Conservation (phyloP, 2,329 filamentous ascomycete genomes). For the Cladosporium sp. region DNA sequence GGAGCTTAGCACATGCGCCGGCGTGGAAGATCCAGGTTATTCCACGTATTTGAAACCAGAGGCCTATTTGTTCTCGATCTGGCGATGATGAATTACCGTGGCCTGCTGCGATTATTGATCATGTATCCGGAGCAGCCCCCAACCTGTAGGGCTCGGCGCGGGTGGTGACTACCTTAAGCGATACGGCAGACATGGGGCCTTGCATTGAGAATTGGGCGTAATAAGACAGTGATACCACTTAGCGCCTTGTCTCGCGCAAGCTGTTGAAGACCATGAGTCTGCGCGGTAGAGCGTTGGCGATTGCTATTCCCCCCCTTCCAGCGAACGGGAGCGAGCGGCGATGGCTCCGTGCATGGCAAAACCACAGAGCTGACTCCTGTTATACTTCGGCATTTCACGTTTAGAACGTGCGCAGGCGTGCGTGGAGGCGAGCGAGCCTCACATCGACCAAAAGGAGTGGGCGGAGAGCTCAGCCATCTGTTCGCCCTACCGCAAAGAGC, state of each 20-base stretch:
- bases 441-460: background rate
- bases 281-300: conserved; percentile 8
- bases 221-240: conserved; percentile 15
- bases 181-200: conserved; percentile 16
- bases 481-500: conserved; percentile 3
- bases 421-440: conserved; percentile 5
- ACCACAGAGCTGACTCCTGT: background rate
- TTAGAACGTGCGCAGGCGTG: background rate
- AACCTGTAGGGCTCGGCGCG: conserved; percentile 8
- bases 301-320: background rate
- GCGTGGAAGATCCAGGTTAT: conserved; percentile 14
- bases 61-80: conserved; percentile 4
- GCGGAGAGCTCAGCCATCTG: background rate
- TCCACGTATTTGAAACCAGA: conserved; percentile 10
- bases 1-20: conserved; percentile 6
- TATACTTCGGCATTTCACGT: conserved; percentile 8
- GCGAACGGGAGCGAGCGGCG: conserved; percentile 3
- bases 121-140: background rate
- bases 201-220: conserved; percentile 15
- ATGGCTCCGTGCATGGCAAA: conserved; percentile 9
- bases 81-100: background rate
- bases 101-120: background rate
- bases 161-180: conserved; percentile 10
- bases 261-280: conserved; percentile 15
- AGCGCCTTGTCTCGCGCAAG: conserved; percentile 18